A percentile compares a stretch with the other conserved stretches of the same genome.
Conservation (phyloP, 2,329 filamentous ascomycete species). For the Xylaria sp. region DNA sequence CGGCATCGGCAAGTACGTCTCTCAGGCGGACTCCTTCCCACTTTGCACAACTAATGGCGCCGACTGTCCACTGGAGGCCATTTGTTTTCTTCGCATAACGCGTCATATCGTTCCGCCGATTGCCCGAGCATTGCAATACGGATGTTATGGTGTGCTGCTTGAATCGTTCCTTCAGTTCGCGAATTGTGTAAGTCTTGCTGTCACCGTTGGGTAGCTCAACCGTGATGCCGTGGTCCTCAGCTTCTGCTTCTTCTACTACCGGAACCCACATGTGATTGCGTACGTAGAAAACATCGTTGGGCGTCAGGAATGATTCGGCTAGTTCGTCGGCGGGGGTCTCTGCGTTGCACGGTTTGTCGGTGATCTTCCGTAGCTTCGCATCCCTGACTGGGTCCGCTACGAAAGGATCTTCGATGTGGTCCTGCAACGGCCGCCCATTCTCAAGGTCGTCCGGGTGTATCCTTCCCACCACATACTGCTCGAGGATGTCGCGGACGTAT, state of each 20-base stretch:
- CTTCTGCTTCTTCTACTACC: constrained; percentile 36
- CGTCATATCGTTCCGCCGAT: constrained; percentile 50
- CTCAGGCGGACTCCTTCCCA: constrained; percentile 50
- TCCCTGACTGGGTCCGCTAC: constrained; percentile 47
- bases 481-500: constrained; percentile 66
- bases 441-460: constrained; percentile 61
- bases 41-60: constrained; percentile 49
- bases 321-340: constrained; percentile 49
- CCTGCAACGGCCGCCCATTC: constrained; percentile 56
- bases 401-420: constrained; percentile 62
- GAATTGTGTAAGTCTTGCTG: constrained; percentile 43
- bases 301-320: constrained; percentile 47
- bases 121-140: constrained; percentile 53
- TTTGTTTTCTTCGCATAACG: constrained; percentile 45
- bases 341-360: constrained; percentile 52
- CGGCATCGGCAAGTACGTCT: constrained; percentile 48
- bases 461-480: constrained; percentile 65
- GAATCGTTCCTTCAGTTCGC: constrained; percentile 49
- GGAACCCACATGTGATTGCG: constrained; percentile 55
- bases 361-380: constrained; percentile 43
- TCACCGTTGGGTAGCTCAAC: constrained; percentile 48
- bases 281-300: constrained; percentile 48
- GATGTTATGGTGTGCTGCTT: constrained; percentile 46
- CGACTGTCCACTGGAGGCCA: constrained; percentile 51
- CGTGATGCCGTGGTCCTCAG: constrained; percentile 41